Conservation (phyloP, 352 stramenopile genomes). For the Phytophthora vignae region DNA sequence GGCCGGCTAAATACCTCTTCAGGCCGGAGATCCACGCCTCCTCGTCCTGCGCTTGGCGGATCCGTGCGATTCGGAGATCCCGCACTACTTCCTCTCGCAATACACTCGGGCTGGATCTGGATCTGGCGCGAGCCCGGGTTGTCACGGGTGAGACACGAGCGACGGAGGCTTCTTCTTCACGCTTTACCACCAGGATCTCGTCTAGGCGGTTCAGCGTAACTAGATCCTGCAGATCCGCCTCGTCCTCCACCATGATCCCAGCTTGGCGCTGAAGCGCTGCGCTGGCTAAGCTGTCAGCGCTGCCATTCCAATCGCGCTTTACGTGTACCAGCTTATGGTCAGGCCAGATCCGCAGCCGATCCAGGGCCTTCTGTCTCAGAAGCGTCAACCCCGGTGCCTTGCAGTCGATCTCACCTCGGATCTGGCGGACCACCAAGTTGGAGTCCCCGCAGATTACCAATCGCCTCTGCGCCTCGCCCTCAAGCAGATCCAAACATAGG, state of each 20-base stretch:
- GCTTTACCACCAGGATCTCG: not conserved
- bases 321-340: constrained; percentile 7
- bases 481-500: constrained; percentile 1
- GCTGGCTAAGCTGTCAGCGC: constrained; percentile 2
- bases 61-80: no score
- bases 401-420: constrained; percentile 20
- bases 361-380: not conserved
- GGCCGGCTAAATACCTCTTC: no score
- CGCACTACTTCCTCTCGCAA: not conserved
- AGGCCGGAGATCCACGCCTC: no score
- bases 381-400: constrained; percentile 6
- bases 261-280: not conserved
- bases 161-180: not conserved
- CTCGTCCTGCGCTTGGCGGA: no score
- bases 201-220: constrained; percentile 9
- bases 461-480: not conserved
- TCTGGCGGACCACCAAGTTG: constrained; percentile 2
- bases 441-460: constrained; percentile 7
- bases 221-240: constrained; percentile 2
- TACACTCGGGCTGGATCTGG: not conserved
- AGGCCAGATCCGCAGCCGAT: not conserved
- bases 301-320: constrained; percentile 10
- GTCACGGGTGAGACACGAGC: not conserved
- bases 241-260: not conserved
- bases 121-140: not conserved